Evolutionary conservation across 352 stramenopile genomes (phyloP), one percentile per base, ranked within the genome.

Genomic region (Thalassiosira hispida): DNA sequence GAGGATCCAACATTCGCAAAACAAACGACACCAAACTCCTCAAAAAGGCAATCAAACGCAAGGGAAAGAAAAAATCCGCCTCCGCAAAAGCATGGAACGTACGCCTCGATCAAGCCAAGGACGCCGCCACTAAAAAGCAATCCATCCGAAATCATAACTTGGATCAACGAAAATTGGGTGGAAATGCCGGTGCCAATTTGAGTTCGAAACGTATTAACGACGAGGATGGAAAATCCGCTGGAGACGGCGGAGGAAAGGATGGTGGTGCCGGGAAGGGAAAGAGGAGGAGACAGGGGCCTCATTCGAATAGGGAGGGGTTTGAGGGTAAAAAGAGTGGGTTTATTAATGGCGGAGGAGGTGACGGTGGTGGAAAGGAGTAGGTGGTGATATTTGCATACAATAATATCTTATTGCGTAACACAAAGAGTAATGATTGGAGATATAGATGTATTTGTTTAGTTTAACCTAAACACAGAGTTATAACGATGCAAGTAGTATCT

Each of bases 141-240:
- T 79, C 80, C 47, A 94, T 94, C 64, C 81, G 89, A 16, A 81
- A 72, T 53, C 89, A 94, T 68, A 94, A 94, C 52, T 68, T 94
- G 9, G 52, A 86, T n/a, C 59, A 79, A 55, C 61, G 89, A 40
- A 92, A 90, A 52, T 20, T 83, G 53, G 89, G 89, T 44, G 89
- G 89, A 14, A 51, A 44, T 18, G 57, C 69, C 12, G 89, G 81
- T 49, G 85, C 89, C 9, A 94, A 93, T 73, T 72, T 94, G 9
- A 90, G 77, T 53, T 87, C 79, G 22, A 94, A 93, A 68, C 33
- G 74, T 11, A 93, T 93, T 79, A 74, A 76, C 0, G 77, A 81
- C 9, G 66, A 73, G 14, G 78, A 79, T 8, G 51, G 40, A 2
- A 22, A 25, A 1, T 8, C 4, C 22, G 16, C 14, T 53, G 44